Evolutionary conservation across 1,284 basidiomycete species (phyloP).

Genomic region (Tilletia caries): DNA sequence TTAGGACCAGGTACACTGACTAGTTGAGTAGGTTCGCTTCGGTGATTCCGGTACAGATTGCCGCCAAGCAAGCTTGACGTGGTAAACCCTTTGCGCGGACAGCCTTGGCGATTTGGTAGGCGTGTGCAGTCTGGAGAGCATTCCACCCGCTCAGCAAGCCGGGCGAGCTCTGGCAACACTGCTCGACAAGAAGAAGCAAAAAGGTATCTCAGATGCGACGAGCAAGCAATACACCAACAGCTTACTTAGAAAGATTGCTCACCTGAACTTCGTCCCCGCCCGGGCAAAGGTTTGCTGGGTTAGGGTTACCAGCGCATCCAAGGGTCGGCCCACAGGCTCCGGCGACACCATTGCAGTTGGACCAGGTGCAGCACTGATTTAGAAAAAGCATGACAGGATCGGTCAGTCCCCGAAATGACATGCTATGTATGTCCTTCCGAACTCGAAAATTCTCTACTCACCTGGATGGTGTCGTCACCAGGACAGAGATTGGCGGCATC

Average conservation of each 20-base stretch:
- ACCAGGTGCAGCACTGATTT: slow-evolving; percentile 10
- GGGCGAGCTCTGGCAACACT: background rate
- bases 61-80: background rate
- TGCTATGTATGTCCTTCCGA: too few relatives aligned
- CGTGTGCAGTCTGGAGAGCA: background rate
- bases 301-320: background rate
- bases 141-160: background rate
- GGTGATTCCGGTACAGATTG: background rate
- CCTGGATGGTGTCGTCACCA: background rate
- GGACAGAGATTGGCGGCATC: background rate
- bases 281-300: background rate
- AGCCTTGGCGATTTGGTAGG: background rate
- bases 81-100: background rate
- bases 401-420: too few relatives aligned
- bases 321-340: background rate
- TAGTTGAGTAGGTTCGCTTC: slow-evolving; percentile 7
- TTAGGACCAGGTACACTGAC: background rate
- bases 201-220: too few relatives aligned
- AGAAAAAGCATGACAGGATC: too few relatives aligned
- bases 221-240: too few relatives aligned
- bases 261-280: slow-evolving; percentile 1
- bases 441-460: too few relatives aligned
- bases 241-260: too few relatives aligned
- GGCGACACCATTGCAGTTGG: background rate
- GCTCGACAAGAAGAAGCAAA: background rate